Evolutionary conservation across 2,329 filamentous ascomycete species (phyloP).

Genomic region (Chalaropsis thielavioides): DNA sequence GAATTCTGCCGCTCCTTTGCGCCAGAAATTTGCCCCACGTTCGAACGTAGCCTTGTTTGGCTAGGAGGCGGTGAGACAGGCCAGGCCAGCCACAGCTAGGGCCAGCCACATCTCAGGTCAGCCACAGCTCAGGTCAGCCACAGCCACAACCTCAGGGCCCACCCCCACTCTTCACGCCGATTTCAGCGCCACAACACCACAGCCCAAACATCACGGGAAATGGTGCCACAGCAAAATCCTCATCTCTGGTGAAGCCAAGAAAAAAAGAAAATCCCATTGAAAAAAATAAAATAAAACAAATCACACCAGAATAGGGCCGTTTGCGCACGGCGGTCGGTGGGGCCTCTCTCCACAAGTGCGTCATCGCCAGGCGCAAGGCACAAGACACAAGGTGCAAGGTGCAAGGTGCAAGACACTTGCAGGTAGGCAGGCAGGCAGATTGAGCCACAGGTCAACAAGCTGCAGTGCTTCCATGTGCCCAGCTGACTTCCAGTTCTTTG

Average conservation of each 20-base stretch:
- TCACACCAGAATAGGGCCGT: conserved; percentile 14
- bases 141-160: not conserved
- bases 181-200: not conserved
- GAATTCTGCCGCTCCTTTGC: not conserved
- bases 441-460: not conserved
- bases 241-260: not conserved
- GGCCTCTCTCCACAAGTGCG: conserved; percentile 6
- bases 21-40: not conserved
- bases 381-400: not conserved
- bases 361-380: not conserved
- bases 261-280: not conserved
- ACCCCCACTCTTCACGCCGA: too few species aligned
- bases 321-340: conserved; percentile 2
- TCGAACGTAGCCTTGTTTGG: not conserved
- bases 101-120: not conserved
- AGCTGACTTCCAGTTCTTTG: not conserved
- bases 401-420: not conserved
- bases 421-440: too few species aligned
- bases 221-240: not conserved
- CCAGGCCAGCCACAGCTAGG: not conserved
- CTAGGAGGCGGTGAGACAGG: not conserved
- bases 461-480: not conserved
- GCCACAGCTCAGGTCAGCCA: not conserved
- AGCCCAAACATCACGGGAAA: not conserved
- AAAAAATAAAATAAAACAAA: too few species aligned